Evolutionary conservation across 177 flowering plant genomes (phyloP).

Genomic region (Vitis hybrid): DNA sequence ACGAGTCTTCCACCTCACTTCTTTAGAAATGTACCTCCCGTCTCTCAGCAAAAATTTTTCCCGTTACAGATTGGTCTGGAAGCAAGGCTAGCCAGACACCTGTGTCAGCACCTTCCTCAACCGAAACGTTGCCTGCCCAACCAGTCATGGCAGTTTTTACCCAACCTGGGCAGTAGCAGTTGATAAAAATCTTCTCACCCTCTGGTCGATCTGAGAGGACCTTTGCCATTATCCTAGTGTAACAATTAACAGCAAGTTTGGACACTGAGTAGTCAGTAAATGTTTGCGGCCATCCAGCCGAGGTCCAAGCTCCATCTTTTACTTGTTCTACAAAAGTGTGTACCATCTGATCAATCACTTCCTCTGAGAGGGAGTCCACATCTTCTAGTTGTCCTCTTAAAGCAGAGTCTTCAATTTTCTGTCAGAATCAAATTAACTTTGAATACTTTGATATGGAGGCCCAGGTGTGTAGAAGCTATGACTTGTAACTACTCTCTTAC

Average conservation of each 20-base stretch:
- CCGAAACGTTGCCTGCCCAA: slow-evolving; percentile 77
- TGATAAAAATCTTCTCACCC: slow-evolving; percentile 64
- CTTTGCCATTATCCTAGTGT: slow-evolving; percentile 74
- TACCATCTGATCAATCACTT: slow-evolving; percentile 62
- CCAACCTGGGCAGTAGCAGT: slow-evolving; percentile 96
- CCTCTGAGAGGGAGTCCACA: slow-evolving; percentile 67
- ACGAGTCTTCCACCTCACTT: too few species aligned
- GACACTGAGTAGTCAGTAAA: slow-evolving; percentile 89
- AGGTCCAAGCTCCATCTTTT: slow-evolving; percentile 67
- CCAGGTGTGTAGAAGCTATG: too few species aligned
- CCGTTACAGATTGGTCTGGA: slow-evolving; percentile 59
- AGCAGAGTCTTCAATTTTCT: slow-evolving; percentile 57
- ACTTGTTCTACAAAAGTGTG: slow-evolving; percentile 67
- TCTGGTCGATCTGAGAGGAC: slow-evolving; percentile 53
- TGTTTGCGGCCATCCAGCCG: slow-evolving; percentile 84
- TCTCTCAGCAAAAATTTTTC: slow-evolving; percentile 87
- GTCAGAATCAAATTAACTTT: slow-evolving; percentile 10
- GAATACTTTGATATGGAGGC: too few species aligned
- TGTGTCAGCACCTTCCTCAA: slow-evolving; percentile 84
- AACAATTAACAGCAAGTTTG: slow-evolving; percentile 85
- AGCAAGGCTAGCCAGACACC: slow-evolving; percentile 91
- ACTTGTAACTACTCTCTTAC: too few species aligned
- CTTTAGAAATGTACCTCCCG: slow-evolving; percentile 58
- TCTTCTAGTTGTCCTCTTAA: slow-evolving; percentile 63
- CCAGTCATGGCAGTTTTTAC: slow-evolving; percentile 95